A percentile compares a stretch with the other conserved stretches of the same genome.
phyloP scores from a whole-genome alignment of 1,284 basidiomycete genomes.

The Cerrena zonata region DNA sequence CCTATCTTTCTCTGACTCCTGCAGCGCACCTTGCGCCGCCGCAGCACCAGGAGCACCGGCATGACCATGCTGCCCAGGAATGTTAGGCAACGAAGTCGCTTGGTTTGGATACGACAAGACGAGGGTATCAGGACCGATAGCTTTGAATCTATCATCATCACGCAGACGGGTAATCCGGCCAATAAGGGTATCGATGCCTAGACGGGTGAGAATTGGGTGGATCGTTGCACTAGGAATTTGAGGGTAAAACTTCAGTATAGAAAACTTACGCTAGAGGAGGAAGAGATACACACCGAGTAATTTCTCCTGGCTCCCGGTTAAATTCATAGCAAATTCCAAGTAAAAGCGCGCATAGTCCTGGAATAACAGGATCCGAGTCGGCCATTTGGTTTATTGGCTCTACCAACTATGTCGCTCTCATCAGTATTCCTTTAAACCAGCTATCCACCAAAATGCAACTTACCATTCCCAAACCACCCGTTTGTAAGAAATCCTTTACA shows the following conservation, averaged over 20 bases:
- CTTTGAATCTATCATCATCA: slow-evolving; percentile 88
- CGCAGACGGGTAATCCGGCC: slow-evolving; percentile 82
- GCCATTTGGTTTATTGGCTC: slow-evolving; percentile 90
- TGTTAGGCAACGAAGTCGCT: not conserved
- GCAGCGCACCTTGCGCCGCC: slow-evolving; percentile 16
- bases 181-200: slow-evolving; percentile 82
- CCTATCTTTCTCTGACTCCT: slow-evolving; percentile 36
- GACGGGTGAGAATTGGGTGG: slow-evolving; percentile 79
- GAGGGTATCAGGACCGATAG: slow-evolving; percentile 75
- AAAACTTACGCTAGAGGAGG: slow-evolving; percentile 1
- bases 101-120: slow-evolving; percentile 46
- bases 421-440: not conserved
- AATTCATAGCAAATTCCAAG: slow-evolving; percentile 93
- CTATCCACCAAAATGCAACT: slow-evolving; percentile 28
- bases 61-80: slow-evolving; percentile 5
- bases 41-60: slow-evolving; percentile 31
- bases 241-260: not conserved
- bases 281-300: slow-evolving; percentile 58
- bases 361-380: slow-evolving; percentile 82
- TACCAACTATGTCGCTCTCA: slow-evolving; percentile 56
- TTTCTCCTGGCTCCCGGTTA: slow-evolving; percentile 87
- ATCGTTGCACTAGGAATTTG: slow-evolving; percentile 59
- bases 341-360: slow-evolving; percentile 87
- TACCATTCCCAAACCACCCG: slow-evolving; percentile 86
- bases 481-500: slow-evolving; percentile 85